Percentiles rank a stretch among this genome's conserved stretches.
Conservation (phyloP, 106 monocot species). For the Acorus gramineus region DNA sequence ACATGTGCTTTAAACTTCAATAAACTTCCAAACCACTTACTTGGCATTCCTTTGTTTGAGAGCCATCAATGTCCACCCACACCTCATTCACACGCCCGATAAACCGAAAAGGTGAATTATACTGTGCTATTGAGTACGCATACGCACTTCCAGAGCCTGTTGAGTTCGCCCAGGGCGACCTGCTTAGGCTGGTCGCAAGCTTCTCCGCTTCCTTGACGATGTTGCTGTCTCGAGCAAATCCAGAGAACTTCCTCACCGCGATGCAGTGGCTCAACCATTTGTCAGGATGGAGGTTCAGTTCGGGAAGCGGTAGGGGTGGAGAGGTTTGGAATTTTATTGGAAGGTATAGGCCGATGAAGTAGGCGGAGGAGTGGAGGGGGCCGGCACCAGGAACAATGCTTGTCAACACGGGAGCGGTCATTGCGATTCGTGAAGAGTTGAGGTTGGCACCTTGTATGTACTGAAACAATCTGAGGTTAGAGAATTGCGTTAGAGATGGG, state of each 20-base stretch:
- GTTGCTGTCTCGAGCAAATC: slow-evolving; percentile 66
- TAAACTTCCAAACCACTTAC: too few relatives aligned
- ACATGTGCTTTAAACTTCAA: too few relatives aligned
- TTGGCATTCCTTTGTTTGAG: neutral
- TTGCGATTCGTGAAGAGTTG: slow-evolving; percentile 57
- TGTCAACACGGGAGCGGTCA: slow-evolving; percentile 69
- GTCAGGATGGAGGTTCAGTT: slow-evolving; percentile 48
- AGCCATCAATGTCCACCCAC: slow-evolving; percentile 55
- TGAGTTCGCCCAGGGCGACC: slow-evolving; percentile 55
- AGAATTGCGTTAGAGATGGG: neutral
- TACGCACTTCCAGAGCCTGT: slow-evolving; percentile 21
- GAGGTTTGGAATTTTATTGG: slow-evolving; percentile 57
- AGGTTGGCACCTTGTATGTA: slow-evolving; percentile 79
- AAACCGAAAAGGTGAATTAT: slow-evolving; percentile 56
- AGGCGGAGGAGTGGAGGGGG: slow-evolving; percentile 77
- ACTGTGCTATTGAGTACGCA: slow-evolving; percentile 77
- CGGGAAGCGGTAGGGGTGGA: slow-evolving; percentile 71
- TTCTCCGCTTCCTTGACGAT: slow-evolving; percentile 65
- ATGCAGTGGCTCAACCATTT: slow-evolving; percentile 50
- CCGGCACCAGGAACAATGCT: slow-evolving; percentile 72
- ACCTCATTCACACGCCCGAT: slow-evolving; percentile 72
- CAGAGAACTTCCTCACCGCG: slow-evolving; percentile 68
- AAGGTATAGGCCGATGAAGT: slow-evolving; percentile 43
- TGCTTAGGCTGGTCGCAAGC: slow-evolving; percentile 48
- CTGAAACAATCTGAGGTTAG: slow-evolving; percentile 61